Evolutionary conservation across 2,329 filamentous ascomycete species (phyloP), one percentile per base, ranked within the genome.

Genomic region (Nothopassalora personata): DNA sequence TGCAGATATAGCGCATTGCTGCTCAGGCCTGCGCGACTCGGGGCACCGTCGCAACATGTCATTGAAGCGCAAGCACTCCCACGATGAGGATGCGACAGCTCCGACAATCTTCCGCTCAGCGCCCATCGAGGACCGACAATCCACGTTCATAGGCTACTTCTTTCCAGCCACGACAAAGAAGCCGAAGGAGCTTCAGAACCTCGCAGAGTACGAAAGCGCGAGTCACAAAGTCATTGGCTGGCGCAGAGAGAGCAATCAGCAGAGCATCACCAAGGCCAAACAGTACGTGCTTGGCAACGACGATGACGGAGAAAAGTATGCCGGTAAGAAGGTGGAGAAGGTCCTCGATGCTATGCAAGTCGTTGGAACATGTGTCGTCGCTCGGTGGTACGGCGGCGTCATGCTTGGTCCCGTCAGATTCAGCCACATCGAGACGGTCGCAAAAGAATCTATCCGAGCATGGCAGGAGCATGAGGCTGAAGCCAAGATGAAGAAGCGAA

Each of bases 271-370:
- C 10, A 71, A 73, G 13, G 60, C 68, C 1, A 72, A 71, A 33
- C 67, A 74, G 0, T 80, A 76, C 63, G 74, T 78, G 43, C 68
- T 73, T 0, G 78, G 77, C 11, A 73, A 76, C 53, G 80, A 83
- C 56, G 81, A 83, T 59, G 81, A 83, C 61, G 81, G 81, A 13
- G 81, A 83, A 66, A 77, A 76, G 54, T 79, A 80, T 68, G 81
- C 75, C 0, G 81, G 80, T 4, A 76, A 74, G 58, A 74, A 74
- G 27, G 71, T 83, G 3, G 72, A 77, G 65, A 74, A 76, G 57
- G 73, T 82, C 23, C 73, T 83, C 11, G 71, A 73, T 27, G 74
- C 77, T 10, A 72, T 75, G 62, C 68, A 76, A 18, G 75, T 76
- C 13, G 70, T 72, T 47, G 81, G 81, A 23, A 68, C 72, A 1